phyloP scores from a whole-genome alignment of 345 rosid species.

The Triadica sebifera region DNA sequence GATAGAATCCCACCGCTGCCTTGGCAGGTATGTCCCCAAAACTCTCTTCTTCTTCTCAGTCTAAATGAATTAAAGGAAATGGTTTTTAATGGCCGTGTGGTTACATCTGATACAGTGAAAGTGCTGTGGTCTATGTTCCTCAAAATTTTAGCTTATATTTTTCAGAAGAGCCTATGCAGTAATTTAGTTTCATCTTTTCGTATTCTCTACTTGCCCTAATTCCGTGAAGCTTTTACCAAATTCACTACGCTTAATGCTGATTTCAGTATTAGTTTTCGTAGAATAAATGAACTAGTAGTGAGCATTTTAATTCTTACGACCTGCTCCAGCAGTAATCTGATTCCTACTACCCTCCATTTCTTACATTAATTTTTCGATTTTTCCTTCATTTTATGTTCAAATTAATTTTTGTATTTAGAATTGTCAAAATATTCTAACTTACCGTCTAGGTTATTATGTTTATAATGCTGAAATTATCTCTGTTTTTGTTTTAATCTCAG shows the following conservation, averaged over 20 bases:
- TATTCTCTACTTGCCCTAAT: neutral
- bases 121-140: no score
- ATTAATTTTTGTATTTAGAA: neutral
- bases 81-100: no score
- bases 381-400: no score
- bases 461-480: neutral
- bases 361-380: no score
- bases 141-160: neutral
- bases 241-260: neutral
- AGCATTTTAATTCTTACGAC: neutral
- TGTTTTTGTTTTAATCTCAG: constrained; percentile 26
- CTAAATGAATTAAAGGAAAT: no score
- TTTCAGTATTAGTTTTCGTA: neutral
- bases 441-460: neutral
- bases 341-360: no score
- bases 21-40: no score
- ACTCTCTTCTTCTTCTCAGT: no score
- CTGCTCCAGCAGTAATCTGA: no score
- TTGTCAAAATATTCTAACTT: neutral
- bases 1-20: no score
- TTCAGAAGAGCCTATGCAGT: neutral
- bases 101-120: no score
- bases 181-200: neutral
- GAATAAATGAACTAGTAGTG: neutral
- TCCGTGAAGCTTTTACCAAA: neutral